Conservation (phyloP, 2,329 filamentous ascomycete species). For the Trichoderma sp. region DNA sequence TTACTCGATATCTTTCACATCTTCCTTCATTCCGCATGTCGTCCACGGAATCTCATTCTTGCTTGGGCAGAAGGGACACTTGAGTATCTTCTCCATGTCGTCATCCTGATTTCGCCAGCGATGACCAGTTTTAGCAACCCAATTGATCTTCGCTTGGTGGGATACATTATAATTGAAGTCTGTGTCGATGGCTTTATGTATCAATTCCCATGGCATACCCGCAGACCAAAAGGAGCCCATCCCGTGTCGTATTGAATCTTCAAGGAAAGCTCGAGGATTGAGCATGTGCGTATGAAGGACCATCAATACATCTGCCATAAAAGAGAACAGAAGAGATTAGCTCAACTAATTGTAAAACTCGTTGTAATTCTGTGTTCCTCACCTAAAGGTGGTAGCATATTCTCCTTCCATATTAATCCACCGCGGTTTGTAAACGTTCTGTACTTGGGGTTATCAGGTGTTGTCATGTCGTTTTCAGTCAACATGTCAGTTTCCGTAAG, state of each 20-base stretch:
- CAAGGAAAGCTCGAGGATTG: conserved; percentile 70
- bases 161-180: conserved; percentile 55
- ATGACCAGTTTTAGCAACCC: conserved; percentile 46
- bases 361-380: neutral
- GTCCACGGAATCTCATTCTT: conserved; percentile 57
- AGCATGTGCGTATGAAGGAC: conserved; percentile 78
- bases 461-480: conserved; percentile 37
- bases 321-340: neutral
- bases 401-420: conserved; percentile 34
- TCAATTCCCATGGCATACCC: conserved; percentile 63
- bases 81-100: conserved; percentile 43
- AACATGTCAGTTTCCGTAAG: conserved; percentile 32
- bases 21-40: conserved; percentile 40
- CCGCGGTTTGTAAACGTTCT: conserved; percentile 30
- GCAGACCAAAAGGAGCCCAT: conserved; percentile 55
- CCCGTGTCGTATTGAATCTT: conserved; percentile 65
- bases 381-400: conserved; percentile 59
- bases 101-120: conserved; percentile 61
- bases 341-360: neutral
- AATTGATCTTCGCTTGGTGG: conserved; percentile 43
- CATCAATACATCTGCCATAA: conserved; percentile 65
- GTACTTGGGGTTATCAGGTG: conserved; percentile 28
- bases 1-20: neutral
- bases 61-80: conserved; percentile 53
- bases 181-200: conserved; percentile 57